These are phyloP conservation scores for Boletales sp. DNA, from an alignment of 768 basidiomycete species.

Conservation along the genomic window DNA sequence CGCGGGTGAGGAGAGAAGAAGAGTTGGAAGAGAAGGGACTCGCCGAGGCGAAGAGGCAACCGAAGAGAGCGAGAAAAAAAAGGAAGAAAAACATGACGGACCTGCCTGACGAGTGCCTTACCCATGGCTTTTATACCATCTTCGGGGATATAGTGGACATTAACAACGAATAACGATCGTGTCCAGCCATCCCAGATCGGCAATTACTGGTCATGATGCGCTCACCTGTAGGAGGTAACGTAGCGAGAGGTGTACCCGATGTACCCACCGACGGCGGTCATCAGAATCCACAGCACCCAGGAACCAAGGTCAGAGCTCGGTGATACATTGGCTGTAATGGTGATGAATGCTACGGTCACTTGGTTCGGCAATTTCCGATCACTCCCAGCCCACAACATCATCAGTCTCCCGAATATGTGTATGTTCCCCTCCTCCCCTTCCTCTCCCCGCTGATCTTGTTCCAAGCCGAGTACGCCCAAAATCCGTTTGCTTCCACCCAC, in stretches of 20 bases:
- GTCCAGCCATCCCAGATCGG: too few relatives aligned
- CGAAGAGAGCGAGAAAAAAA: conserved; percentile 49
- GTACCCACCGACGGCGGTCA: too few relatives aligned
- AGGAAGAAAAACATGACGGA: conserved; percentile 34
- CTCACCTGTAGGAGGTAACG: too few relatives aligned
- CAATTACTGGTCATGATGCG: too few relatives aligned
- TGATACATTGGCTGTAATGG: too few relatives aligned
- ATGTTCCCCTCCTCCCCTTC: neutral
- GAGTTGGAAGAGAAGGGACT: conserved; percentile 29
- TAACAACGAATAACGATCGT: too few relatives aligned
- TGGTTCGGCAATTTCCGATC: conserved; percentile 2
- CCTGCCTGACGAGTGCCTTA: neutral
- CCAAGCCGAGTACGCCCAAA: conserved; percentile 44
- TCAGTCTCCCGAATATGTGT: conserved; percentile 15
- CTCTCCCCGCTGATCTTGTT: neutral
- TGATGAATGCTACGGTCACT: too few relatives aligned
- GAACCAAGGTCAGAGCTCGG: too few relatives aligned
- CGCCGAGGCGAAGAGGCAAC: conserved; percentile 50
- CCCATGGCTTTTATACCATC: too few relatives aligned
- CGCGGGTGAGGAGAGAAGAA: neutral
- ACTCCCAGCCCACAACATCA: conserved; percentile 12
- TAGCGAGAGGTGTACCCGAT: too few relatives aligned
- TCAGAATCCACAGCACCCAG: too few relatives aligned
- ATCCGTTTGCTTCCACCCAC: conserved; percentile 82
- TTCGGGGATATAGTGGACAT: too few relatives aligned